Base-by-base conservation (phyloP, 2,329 filamentous ascomycete genomes). In the Herpotrichia juniperi region DNA sequence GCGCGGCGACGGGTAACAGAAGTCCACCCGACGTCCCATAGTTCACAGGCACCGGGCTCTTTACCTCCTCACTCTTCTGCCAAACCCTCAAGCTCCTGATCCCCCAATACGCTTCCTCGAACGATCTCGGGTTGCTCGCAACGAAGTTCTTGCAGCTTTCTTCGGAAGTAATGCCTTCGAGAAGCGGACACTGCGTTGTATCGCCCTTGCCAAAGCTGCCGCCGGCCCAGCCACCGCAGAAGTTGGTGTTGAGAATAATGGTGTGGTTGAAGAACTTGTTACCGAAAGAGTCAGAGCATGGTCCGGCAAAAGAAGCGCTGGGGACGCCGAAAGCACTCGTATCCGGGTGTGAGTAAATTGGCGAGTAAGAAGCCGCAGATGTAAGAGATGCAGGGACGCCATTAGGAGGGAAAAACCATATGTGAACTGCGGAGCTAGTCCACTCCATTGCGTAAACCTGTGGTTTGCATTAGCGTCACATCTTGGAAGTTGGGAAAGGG, bases 231-330 rank as follows among this genome's bases (percentile, higher is more conserved):
- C 55, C 57, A 3, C 62, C 62, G 35, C 92, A 96, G 70, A 96
- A 90, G 7, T 88, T 88, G 1, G 86, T 93, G 74, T 93, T 84
- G 73, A 93, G 86, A 58, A 92, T 83, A 59, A 96, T 84, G 59
- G 86, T 83, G 77, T 94, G 83, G 53, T 87, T 75, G 54, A 76
- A 76, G 76, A 96, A 93, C 71, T 88, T 57, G 39, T 64, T 56
- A 16, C 17, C 55, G 37, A 59, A 75, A 63, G 47, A 63, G 39
- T 22, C 49, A 17, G 58, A 71, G 28, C 54, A 62, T 3, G 55
- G 51, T 48, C 79, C 80, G 8, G 78, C 73, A 74, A 94, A 96
- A 21, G 76, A 77, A 5, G 88, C 89, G 1, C 82, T 68, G 0
- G 91, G 89, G 0, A 67, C 73, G 11, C 84, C 86, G 85, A 91